Conservation (phyloP, 495 filamentous ascomycete genomes). For the Penicillium dipodomyicola region DNA sequence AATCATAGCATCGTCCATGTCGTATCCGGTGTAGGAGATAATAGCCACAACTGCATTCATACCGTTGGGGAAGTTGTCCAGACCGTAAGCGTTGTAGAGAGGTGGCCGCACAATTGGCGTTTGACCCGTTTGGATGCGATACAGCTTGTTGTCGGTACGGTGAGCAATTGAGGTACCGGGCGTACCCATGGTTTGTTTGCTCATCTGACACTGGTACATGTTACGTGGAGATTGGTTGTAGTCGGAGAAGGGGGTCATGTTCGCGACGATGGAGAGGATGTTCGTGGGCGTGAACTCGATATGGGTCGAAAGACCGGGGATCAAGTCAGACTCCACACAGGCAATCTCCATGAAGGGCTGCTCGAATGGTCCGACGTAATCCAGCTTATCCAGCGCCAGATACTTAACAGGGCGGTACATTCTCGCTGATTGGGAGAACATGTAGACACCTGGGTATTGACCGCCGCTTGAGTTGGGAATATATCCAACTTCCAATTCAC, state of each 20-base stretch:
- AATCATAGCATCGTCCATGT: constrained; percentile 99
- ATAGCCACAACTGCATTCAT: constrained; percentile 95
- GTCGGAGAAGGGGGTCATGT: constrained; percentile 98
- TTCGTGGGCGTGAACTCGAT: constrained; percentile 95
- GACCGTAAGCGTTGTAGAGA: constrained; percentile 90
- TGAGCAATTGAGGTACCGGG: constrained; percentile 82
- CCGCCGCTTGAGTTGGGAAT: constrained; percentile 82
- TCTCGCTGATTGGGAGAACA: constrained; percentile 78
- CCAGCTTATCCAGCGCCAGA: constrained; percentile 75
- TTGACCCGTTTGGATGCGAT: constrained; percentile 91
- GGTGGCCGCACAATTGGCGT: constrained; percentile 91
- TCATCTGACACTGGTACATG: constrained; percentile 99
- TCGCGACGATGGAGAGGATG: constrained; percentile 95
- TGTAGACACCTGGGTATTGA: constrained; percentile 93
- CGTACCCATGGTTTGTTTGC: constrained; percentile 98
- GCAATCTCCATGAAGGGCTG: constrained; percentile 99
- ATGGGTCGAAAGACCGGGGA: constrained; percentile 84
- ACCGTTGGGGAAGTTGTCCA: constrained; percentile 99
- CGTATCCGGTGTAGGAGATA: constrained; percentile 97
- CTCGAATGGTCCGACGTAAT: constrained; percentile 89
- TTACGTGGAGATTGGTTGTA: constrained; percentile 99
- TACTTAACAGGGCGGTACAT: constrained; percentile 94
- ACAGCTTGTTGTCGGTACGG: constrained; percentile 95
- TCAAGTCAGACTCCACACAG: constrained; percentile 76
- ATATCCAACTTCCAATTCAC: constrained; percentile 86